Percentiles rank a stretch among this genome's conserved stretches.
These are phyloP conservation scores for Dactylella cylindrospora DNA, from an alignment of 2,329 filamentous ascomycete species.

Conservation along the genomic window DNA sequence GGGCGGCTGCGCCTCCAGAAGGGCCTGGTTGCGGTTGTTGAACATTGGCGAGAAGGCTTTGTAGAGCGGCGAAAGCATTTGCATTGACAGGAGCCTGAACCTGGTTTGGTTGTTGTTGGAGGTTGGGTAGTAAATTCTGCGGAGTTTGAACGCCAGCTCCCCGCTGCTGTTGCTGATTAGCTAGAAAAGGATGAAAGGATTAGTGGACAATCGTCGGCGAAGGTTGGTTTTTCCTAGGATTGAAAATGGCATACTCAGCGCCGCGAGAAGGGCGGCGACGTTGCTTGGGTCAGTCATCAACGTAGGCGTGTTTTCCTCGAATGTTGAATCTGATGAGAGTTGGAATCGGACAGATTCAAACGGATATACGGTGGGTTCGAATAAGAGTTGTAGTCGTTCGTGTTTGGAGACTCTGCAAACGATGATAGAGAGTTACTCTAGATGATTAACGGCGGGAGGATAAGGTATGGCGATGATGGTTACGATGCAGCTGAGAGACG, in stretches of 20 bases:
- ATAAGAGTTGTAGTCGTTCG: too few relatives aligned
- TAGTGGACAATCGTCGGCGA: background rate
- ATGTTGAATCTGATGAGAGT: background rate
- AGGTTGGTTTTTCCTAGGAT: background rate
- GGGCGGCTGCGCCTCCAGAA: conserved; percentile 50
- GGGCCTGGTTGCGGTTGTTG: conserved; percentile 27
- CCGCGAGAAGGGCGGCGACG: conserved; percentile 48
- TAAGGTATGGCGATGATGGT: too few relatives aligned
- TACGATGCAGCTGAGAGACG: too few relatives aligned
- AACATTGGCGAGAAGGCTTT: conserved; percentile 30
- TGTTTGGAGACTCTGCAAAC: too few relatives aligned
- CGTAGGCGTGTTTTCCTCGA: background rate
- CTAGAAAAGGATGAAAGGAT: conserved; percentile 11
- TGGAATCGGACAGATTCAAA: background rate
- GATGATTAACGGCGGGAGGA: too few relatives aligned
- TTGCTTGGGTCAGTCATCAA: conserved; percentile 49
- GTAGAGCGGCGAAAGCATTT: conserved; percentile 23
- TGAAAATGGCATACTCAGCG: conserved; percentile 46
- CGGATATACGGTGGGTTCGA: conserved; percentile 21
- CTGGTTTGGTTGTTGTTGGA: conserved; percentile 26
- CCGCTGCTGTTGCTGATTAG: conserved; percentile 40
- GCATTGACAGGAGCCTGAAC: conserved; percentile 18
- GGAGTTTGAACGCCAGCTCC: conserved; percentile 36
- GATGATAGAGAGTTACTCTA: too few relatives aligned
- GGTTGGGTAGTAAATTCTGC: conserved; percentile 16